Base-by-base conservation (phyloP, 2,329 filamentous ascomycete species). In the Fusarium xylarioides region DNA sequence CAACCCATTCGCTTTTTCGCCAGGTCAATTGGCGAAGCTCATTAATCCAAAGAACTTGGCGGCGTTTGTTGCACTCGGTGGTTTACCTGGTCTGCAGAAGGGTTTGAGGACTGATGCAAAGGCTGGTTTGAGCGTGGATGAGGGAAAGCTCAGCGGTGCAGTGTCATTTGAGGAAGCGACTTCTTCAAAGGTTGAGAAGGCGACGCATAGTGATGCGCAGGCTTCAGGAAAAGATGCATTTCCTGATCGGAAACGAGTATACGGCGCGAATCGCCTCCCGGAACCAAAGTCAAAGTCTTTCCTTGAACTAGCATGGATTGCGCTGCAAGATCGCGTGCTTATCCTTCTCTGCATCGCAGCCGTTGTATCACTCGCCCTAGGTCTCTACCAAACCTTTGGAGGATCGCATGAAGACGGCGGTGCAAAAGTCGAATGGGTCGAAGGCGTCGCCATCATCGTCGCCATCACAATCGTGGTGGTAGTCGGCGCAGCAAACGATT, bases 21-120 rank as follows among this genome's bases (percentile, higher is more conserved):
- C 92, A 1, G 94, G 94, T 18, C 91, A 95, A 77, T 85, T 97
- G 66, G 91, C 90, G 70, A 97, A 96, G 81, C 86, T 97, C 79
- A 88, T 95, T 56, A 95, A 96, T 77, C 94, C 94, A 4, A 97
- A 97, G 83, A 95, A 90, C 60, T 82, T 96, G 64, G 86, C 91
- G 16, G 94, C 94, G 1, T 96, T 94, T 75, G 91, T 90, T 74
- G 91, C 91, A 6, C 81, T 97, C 2, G 94, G 94, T 49, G 94
- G 94, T 26, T 80, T 96, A 7, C 81, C 81, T 7, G 94, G 94
- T 1, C 81, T 97, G 56, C 93, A 94, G 80, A 91, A 89, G 76
- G 94, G 94, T 6, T 83, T 97, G 26, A 86, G 92, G 53, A 91
- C 91, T 10, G 90, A 95, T 79, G 83, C 92, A 21, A 86, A 85